Base-by-base conservation (phyloP, 2,329 filamentous ascomycete species). In the Aspergillus bombycis region DNA sequence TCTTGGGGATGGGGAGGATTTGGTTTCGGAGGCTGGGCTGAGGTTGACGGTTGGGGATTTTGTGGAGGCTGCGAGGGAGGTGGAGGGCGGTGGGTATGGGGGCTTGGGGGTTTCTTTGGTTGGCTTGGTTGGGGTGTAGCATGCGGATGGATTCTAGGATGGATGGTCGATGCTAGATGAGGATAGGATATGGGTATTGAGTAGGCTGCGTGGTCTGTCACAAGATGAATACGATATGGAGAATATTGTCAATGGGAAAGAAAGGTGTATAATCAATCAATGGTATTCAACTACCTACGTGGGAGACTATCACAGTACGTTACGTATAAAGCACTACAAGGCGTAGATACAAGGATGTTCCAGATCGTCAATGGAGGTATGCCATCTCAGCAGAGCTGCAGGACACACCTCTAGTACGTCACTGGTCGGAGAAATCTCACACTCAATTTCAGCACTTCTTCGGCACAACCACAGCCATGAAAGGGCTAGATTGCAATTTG, bases 391-490 rank as follows among this genome's bases (percentile, higher is more conserved):
- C 68, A 61, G 58, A 60, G 69, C 66, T 69, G 71, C 70, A 68
- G 69, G 77, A 78, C 78, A 79, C 67, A 75, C 66, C 78, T 79
- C 78, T 77, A 80, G 78, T 80, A 80, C 78, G 68, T 79, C 76
- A 71, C 74, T 77, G 78, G 73, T 69, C 58, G 63, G 62, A 67
- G 69, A 69, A 63, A 61, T 70, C 66, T 70, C 66, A 41, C 61
- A n/a, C 19, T 79, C 68, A 62, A 86, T 95, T 85, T 96, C 87
- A 95, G 93, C 93, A 97, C 93, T 93, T 96, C 93, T 96, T 94
- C 92, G 93, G 93, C 94, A 93, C 94, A 95, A 94, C 88, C 86
- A 85, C 88, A 93, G 92, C 90, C 92, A 97, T 89, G 81, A 71
- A 76, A 74, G 78, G 81, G 89, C 89, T 87, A 87, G 84, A 91